Conservation (phyloP, 2,329 filamentous ascomycete species). For the Trichophyton simii region DNA sequence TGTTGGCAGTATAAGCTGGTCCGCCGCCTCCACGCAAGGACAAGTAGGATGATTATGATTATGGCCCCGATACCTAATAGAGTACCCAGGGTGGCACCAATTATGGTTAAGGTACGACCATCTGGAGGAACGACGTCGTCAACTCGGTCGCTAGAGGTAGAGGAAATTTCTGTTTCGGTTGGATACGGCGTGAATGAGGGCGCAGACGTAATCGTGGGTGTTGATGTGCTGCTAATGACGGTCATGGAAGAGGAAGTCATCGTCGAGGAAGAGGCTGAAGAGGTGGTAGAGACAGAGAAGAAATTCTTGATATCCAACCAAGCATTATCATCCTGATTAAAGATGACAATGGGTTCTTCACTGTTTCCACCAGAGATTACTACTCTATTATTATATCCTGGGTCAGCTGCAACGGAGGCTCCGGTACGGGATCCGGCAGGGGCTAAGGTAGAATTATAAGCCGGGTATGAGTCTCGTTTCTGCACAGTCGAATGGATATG, state of each 20-base stretch:
- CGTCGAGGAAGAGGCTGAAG: constrained; percentile 17
- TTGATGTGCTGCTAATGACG: neutral
- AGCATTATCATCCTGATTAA: constrained; percentile 59
- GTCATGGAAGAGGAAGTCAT: constrained; percentile 12
- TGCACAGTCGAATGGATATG: constrained; percentile 22
- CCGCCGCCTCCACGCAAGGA: constrained; percentile 22
- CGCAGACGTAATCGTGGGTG: constrained; percentile 13
- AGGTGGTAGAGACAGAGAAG: constrained; percentile 33
- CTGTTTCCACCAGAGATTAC: constrained; percentile 66
- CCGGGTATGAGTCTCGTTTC: constrained; percentile 54
- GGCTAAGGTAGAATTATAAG: constrained; percentile 64
- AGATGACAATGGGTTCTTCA: constrained; percentile 59
- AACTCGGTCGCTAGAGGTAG: constrained; percentile 24
- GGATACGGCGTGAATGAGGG: constrained; percentile 20
- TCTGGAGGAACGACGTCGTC: constrained; percentile 19
- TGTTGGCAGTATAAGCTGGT: constrained; percentile 17
- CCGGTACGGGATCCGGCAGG: constrained; percentile 52
- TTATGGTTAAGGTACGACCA: constrained; percentile 42
- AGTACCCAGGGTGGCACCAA: constrained; percentile 73
- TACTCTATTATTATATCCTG: constrained; percentile 52
- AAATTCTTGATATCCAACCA: constrained; percentile 63
- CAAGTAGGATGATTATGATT: constrained; percentile 58
- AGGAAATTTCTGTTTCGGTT: constrained; percentile 16
- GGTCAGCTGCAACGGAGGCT: constrained; percentile 58
- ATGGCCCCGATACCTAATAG: constrained; percentile 61